Evolutionary conservation across 495 filamentous ascomycete genomes (phyloP).

Genomic region (Annulohypoxylon stygium): DNA sequence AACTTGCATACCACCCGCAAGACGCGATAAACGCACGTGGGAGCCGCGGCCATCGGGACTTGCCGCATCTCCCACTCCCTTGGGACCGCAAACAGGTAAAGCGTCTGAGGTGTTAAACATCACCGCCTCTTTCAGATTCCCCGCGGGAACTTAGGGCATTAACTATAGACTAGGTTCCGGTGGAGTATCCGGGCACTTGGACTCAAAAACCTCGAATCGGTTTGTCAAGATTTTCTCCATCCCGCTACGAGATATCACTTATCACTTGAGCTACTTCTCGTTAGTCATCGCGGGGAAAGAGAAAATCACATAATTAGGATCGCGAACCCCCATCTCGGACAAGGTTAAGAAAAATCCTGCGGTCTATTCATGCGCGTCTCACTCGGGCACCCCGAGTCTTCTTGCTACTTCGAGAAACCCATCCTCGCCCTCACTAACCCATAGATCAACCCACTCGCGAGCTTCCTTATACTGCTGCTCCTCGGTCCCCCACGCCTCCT

Average conservation of each 20-base stretch:
- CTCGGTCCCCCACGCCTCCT: constrained; percentile 71
- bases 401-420: constrained; percentile 69
- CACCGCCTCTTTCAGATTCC: constrained; percentile 32
- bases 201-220: constrained; percentile 19
- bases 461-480: constrained; percentile 64
- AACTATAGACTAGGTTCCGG: constrained; percentile 16
- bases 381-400: constrained; percentile 56
- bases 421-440: constrained; percentile 64
- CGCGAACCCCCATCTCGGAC: neutral
- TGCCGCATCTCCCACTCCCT: constrained; percentile 19
- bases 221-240: constrained; percentile 27
- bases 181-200: constrained; percentile 21
- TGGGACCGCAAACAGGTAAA: constrained; percentile 8
- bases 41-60: constrained; percentile 12
- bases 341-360: constrained; percentile 6
- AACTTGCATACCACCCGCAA: constrained; percentile 21
- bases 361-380: constrained; percentile 10
- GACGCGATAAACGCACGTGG: constrained; percentile 34
- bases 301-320: constrained; percentile 8
- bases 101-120: constrained; percentile 15
- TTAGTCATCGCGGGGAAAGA: constrained; percentile 10
- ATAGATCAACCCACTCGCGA: constrained; percentile 74
- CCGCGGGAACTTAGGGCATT: neutral
- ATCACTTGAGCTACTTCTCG: constrained; percentile 18
- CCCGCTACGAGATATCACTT: constrained; percentile 21